phyloP scores from a whole-genome alignment of 2,329 filamentous ascomycete species.

The Pseudovirgaria hyperparasitica region DNA sequence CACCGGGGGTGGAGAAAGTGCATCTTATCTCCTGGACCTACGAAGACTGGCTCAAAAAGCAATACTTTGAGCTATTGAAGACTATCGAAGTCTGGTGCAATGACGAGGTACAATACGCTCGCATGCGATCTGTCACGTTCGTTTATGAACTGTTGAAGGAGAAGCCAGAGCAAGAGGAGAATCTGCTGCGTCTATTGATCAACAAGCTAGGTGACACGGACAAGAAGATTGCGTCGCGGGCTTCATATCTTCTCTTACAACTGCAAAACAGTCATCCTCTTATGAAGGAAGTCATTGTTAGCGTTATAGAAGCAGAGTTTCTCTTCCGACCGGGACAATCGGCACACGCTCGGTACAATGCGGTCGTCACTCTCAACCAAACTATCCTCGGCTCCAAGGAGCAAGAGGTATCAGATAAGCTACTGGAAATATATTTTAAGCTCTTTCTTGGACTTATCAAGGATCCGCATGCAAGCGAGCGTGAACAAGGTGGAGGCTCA shows the following conservation, averaged over 20 bases:
- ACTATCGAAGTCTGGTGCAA: constrained; percentile 85
- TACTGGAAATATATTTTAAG: constrained; percentile 85
- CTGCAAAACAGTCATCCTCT: constrained; percentile 77
- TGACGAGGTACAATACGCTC: constrained; percentile 89
- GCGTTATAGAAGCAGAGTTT: constrained; percentile 74
- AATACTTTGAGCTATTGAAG: constrained; percentile 88
- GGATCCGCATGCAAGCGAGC: constrained; percentile 31
- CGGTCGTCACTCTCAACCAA: constrained; percentile 92
- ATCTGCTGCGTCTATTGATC: constrained; percentile 77
- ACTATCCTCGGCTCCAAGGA: constrained; percentile 83
- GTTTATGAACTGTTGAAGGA: constrained; percentile 85
- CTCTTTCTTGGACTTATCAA: constrained; percentile 77
- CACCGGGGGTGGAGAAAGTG: constrained; percentile 56
- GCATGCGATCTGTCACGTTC: constrained; percentile 77
- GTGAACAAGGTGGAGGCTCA: constrained; percentile 40
- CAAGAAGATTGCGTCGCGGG: constrained; percentile 86
- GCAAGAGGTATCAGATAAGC: constrained; percentile 62
- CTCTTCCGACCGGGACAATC: constrained; percentile 80
- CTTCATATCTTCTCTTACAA: constrained; percentile 88
- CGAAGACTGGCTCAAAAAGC: constrained; percentile 89
- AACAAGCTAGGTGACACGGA: constrained; percentile 95
- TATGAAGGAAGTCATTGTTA: constrained; percentile 86
- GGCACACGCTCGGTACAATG: constrained; percentile 84
- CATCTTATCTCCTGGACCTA: constrained; percentile 84
- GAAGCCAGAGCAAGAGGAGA: constrained; percentile 95